A percentile compares a stretch with the other conserved stretches of the same genome.
Evolutionary conservation across 2,329 filamentous ascomycete genomes (phyloP).

Genomic region (Apiospora sp.): DNA sequence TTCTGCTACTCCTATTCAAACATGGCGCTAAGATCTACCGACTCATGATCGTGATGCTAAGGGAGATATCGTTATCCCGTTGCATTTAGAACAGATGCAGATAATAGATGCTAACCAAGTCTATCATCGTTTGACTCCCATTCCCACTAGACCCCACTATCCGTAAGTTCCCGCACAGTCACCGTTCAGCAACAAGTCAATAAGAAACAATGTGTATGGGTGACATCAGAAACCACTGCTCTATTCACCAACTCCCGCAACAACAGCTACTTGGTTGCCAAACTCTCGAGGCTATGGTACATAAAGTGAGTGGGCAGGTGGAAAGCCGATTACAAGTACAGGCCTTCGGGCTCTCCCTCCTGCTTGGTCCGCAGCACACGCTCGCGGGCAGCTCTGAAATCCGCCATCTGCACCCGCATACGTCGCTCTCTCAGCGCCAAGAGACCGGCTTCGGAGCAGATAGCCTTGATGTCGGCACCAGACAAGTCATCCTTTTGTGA

Average conservation of each 20-base stretch:
- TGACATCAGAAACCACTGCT: background rate
- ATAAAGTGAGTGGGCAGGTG: background rate
- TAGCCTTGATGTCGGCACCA: constrained; percentile 98
- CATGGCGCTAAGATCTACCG: background rate
- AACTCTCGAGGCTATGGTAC: constrained; percentile 11
- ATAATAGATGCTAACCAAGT: background rate
- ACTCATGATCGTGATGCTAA: background rate
- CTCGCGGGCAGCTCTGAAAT: constrained; percentile 92
- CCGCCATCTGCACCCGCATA: constrained; percentile 99
- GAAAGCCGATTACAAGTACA: constrained; percentile 83
- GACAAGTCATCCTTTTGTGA: constrained; percentile 97
- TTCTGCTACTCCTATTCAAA: background rate
- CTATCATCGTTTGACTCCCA: background rate
- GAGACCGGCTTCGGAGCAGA: constrained; percentile 95
- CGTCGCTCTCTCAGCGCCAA: constrained; percentile 92
- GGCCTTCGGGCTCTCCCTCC: constrained; percentile 95
- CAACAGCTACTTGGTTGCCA: constrained; percentile 8
- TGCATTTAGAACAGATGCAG: background rate
- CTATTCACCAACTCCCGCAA: constrained; percentile 18
- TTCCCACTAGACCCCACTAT: background rate
- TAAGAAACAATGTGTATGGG: background rate
- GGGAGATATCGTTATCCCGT: background rate
- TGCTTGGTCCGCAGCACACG: constrained; percentile 98
- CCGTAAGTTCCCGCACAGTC: background rate
- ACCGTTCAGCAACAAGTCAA: background rate